Conservation (phyloP, 257 asterid species). For the Lycium ferocissimum region DNA sequence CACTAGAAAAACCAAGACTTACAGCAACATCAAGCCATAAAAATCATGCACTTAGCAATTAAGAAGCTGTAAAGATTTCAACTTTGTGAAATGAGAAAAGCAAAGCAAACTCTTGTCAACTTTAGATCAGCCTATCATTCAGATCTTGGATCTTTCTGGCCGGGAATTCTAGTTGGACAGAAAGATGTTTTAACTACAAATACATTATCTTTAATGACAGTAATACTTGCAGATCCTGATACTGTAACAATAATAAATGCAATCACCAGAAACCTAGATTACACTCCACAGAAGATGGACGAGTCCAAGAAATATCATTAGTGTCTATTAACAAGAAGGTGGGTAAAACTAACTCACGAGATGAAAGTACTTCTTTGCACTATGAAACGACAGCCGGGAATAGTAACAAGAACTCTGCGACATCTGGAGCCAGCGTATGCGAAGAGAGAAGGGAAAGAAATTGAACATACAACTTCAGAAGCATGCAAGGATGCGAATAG, state of each 20-base stretch:
- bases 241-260: neutral
- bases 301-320: neutral
- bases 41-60: neutral
- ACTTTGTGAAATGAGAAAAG: neutral
- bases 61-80: neutral
- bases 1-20: neutral
- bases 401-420: neutral
- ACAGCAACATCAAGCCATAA: neutral
- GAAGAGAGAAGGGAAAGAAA: neutral
- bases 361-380: neutral
- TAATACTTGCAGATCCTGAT: neutral
- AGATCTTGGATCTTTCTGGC: neutral
- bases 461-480: neutral
- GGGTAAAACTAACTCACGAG: neutral
- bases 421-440: neutral
- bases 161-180: neutral
- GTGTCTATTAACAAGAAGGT: neutral
- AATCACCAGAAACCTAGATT: neutral
- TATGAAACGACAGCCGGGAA: neutral
- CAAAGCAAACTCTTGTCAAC: neutral
- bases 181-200: neutral
- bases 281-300: neutral
- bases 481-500: neutral
- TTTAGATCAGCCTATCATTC: neutral
- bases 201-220: neutral